Conservation (phyloP, 805 yeast genomes). For the Phaffomyces thermotolerans region DNA sequence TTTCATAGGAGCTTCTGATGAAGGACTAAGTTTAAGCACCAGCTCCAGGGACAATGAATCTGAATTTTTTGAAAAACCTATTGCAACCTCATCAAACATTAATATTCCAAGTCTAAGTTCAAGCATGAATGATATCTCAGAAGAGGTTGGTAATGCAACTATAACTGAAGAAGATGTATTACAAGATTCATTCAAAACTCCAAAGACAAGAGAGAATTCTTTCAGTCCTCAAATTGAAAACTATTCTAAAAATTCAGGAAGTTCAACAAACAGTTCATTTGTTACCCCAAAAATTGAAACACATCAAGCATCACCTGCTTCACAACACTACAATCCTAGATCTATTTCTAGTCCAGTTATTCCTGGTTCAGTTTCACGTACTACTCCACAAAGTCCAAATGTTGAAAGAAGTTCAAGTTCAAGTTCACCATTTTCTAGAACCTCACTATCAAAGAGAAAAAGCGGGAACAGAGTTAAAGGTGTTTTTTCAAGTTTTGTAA, state of each 20-base stretch:
- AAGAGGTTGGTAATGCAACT: constrained; percentile 21
- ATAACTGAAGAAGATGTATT: constrained; percentile 15
- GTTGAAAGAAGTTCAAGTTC: constrained; percentile 19
- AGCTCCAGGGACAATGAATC: constrained; percentile 6
- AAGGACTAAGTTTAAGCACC: constrained; percentile 5
- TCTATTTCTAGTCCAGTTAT: constrained; percentile 4
- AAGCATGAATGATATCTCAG: constrained; percentile 14
- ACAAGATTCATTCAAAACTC: background rate
- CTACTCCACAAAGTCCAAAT: constrained; percentile 1
- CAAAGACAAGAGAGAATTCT: constrained; percentile 10
- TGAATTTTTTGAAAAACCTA: constrained; percentile 19
- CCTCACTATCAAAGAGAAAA: constrained; percentile 24
- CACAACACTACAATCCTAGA: constrained; percentile 1
- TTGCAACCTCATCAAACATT: constrained; percentile 24
- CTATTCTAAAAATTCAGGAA: constrained; percentile 3
- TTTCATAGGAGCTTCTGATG: constrained; percentile 18
- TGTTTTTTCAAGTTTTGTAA: constrained; percentile 43
- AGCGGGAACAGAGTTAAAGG: constrained; percentile 51
- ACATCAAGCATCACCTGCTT: background rate
- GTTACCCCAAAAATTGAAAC: constrained; percentile 2
- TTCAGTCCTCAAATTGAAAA: constrained; percentile 6
- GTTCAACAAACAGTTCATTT: constrained; percentile 6
- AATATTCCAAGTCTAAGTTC: constrained; percentile 20
- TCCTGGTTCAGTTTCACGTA: background rate
- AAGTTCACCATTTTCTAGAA: constrained; percentile 18